phyloP scores from a whole-genome alignment of 2,329 filamentous ascomycete species.

The Seiridium cupressi region DNA sequence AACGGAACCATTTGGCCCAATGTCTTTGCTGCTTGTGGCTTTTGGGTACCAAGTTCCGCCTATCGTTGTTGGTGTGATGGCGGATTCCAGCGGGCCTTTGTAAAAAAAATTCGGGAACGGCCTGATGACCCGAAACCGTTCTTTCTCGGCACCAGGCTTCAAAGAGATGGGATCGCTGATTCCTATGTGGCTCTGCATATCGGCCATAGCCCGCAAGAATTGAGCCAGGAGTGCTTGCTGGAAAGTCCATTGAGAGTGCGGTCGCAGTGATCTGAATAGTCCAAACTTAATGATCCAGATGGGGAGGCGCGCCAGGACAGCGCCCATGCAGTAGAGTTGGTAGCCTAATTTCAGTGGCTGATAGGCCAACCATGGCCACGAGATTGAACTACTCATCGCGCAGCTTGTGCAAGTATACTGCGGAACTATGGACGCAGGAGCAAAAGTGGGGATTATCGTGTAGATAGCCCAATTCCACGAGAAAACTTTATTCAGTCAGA shows the following conservation, averaged over 20 bases:
- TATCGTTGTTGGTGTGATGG: constrained; percentile 19
- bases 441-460: no score
- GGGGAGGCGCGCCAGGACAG: constrained; percentile 15
- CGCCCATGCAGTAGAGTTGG: constrained; percentile 11
- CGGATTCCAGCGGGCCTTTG: constrained; percentile 17
- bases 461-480: no score
- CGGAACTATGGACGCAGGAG: no score
- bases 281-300: constrained; percentile 16
- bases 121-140: constrained; percentile 8
- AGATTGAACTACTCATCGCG: constrained; percentile 20
- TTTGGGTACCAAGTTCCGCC: constrained; percentile 28
- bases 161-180: constrained; percentile 7
- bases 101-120: constrained; percentile 22
- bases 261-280: constrained; percentile 14
- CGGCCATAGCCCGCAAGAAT: constrained; percentile 7
- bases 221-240: constrained; percentile 14
- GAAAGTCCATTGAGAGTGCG: constrained; percentile 17
- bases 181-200: constrained; percentile 10
- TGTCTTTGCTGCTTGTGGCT: not conserved
- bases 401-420: not conserved
- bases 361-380: constrained; percentile 16
- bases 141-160: constrained; percentile 10
- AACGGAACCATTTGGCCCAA: constrained; percentile 8
- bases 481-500: not conserved
- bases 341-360: constrained; percentile 15